These are phyloP conservation scores for Clavispora fructus DNA, from an alignment of 805 yeast species.

Conservation along the genomic window DNA sequence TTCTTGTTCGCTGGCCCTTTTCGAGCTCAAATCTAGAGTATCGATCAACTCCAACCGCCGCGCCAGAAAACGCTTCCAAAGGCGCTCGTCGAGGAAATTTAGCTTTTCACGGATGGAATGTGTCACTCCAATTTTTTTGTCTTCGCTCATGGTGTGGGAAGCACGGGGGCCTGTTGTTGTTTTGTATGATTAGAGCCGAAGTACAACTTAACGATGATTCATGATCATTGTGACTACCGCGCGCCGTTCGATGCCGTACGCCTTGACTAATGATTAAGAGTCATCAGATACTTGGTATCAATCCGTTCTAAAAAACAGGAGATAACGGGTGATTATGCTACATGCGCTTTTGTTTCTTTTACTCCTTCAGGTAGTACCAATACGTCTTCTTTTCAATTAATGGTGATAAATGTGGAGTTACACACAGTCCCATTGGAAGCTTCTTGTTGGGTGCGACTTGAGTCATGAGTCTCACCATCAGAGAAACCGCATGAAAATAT, in stretches of 20 bases:
- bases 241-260: not conserved
- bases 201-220: slow-evolving; percentile 13
- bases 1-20: slow-evolving; percentile 92
- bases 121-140: slow-evolving; percentile 48
- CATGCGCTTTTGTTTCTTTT: too few relatives aligned
- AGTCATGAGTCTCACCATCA: too few relatives aligned
- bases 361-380: too few relatives aligned
- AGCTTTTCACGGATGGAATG: slow-evolving; percentile 56
- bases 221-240: slow-evolving; percentile 12
- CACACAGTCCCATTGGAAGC: too few relatives aligned
- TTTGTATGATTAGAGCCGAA: not conserved
- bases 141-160: slow-evolving; percentile 7
- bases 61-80: slow-evolving; percentile 90
- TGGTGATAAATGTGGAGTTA: too few relatives aligned
- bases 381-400: too few relatives aligned
- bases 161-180: not conserved
- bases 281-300: not conserved
- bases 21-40: slow-evolving; percentile 52
- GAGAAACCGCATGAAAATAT: too few relatives aligned
- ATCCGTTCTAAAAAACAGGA: too few relatives aligned
- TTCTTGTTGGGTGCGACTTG: too few relatives aligned
- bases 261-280: slow-evolving; percentile 7
- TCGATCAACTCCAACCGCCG: slow-evolving; percentile 87
- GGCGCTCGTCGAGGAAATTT: slow-evolving; percentile 71
- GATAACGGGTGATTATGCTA: too few relatives aligned